These are phyloP conservation scores for Phytophthora pseudosyringae DNA, from an alignment of 352 stramenopile genomes.

Conservation along the genomic window DNA sequence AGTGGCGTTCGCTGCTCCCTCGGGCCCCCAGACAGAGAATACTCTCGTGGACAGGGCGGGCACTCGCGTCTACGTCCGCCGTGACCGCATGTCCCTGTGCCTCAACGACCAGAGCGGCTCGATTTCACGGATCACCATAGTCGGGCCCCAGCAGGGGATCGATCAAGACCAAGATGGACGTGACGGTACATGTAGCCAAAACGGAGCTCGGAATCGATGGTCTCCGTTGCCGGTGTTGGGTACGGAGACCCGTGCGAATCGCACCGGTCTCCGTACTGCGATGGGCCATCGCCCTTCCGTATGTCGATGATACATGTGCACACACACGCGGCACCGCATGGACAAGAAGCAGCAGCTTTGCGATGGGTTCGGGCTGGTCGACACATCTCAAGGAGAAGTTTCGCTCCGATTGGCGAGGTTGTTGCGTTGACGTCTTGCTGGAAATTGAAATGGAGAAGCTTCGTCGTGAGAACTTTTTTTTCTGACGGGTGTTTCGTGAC, in stretches of 20 bases:
- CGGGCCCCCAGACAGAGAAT: slow-evolving; percentile 26
- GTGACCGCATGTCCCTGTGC: slow-evolving; percentile 13
- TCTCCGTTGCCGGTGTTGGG: slow-evolving; percentile 1
- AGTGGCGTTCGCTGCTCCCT: slow-evolving; percentile 22
- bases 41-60: slow-evolving; percentile 32
- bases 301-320: slow-evolving; percentile 8
- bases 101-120: slow-evolving; percentile 15
- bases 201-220: background rate
- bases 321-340: slow-evolving; percentile 17
- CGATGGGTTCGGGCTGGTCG: slow-evolving; percentile 2
- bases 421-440: no score
- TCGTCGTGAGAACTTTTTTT: no score
- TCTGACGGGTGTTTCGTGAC: no score
- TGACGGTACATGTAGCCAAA: background rate
- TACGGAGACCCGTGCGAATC: slow-evolving; percentile 12
- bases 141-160: slow-evolving; percentile 2
- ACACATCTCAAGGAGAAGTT: slow-evolving; percentile 17
- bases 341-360: slow-evolving; percentile 18
- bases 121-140: slow-evolving; percentile 22
- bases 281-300: slow-evolving; percentile 6
- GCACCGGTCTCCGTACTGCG: no score
- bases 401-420: background rate
- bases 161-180: background rate
- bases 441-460: background rate
- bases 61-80: slow-evolving; percentile 28